Base-by-base conservation (phyloP, 2,329 filamentous ascomycete species). In the Microcyclosporella mali region DNA sequence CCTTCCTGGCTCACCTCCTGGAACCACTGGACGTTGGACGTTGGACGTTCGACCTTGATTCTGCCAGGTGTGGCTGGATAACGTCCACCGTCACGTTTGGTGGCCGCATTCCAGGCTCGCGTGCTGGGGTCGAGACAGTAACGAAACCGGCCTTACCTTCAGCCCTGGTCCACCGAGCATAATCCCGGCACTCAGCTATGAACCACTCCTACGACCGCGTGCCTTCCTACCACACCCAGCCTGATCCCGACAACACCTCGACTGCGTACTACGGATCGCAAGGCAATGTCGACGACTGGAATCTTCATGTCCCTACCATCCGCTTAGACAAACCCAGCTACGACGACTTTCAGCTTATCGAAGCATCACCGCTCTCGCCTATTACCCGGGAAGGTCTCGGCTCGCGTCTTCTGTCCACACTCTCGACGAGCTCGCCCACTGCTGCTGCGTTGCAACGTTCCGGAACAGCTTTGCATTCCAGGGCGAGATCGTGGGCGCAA, bases 401-500 rank as follows among this genome's bases (percentile, higher is more conserved):
- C 15, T 53, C 52, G 6, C 43, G 57, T 29, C 37, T 59, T 17
- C 42, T 58, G 14, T 58, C 58, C 8, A 50, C 50, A 12, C 16
- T 58, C n/a, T 53, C 56, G 9, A 55, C 51, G 33, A 51, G 54
- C 18, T 56, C 54, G 33, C 53, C 53, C 18, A 52, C 58, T 33
- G 57, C 57, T 6, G 53, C 57, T 25, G 58, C 56, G n/a, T 40
- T 62, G 33, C 45, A 52, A 21, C 52, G 59, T 18, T 58, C 57
- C 19, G 50, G 52, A 29, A 52, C 50, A 14, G 49, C 57, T 8
- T 42, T 63, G 8, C 59, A 62, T 39, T 55, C 53, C 29, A 51
- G 59, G 25, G 57, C 60, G 9, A 58, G 52, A 37, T 58, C 57
- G n/a, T 49, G 61, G 37, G 58, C 58, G 8, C 50, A 51, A 12